These are phyloP conservation scores for Tetraselmis striata DNA, from an alignment of 139 green algal species.

Conservation along the genomic window DNA sequence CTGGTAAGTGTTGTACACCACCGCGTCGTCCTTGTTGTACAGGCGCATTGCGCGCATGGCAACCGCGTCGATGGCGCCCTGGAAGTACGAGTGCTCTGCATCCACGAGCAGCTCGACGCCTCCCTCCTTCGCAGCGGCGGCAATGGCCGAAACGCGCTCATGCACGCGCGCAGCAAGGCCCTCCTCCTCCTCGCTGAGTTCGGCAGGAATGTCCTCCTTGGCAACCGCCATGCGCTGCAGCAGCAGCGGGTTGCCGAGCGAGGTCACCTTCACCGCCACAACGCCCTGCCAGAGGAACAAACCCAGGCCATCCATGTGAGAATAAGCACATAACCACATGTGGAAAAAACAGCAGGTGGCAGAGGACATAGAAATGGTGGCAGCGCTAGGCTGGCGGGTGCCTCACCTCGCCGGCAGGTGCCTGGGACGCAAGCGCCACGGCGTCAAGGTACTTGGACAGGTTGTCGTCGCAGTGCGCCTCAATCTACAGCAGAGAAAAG, in stretches of 20 bases:
- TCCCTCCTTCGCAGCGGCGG: slow-evolving; percentile 1
- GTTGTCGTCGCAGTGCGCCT: background rate
- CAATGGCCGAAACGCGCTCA: slow-evolving; percentile 2
- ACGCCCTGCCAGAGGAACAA: background rate
- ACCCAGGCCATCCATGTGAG: no score
- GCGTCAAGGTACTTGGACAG: background rate
- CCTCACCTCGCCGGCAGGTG: background rate
- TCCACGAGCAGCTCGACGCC: slow-evolving; percentile 77
- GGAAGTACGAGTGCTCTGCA: slow-evolving; percentile 84
- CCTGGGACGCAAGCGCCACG: background rate
- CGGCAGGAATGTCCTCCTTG: slow-evolving; percentile 41
- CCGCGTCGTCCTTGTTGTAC: slow-evolving; percentile 54
- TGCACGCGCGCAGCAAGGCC: background rate
- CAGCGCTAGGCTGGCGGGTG: no score
- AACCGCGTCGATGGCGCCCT: slow-evolving; percentile 81
- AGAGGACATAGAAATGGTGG: no score
- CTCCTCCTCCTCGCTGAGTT: slow-evolving; percentile 49
- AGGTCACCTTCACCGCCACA: slow-evolving; percentile 56
- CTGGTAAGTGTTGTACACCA: slow-evolving; percentile 80
- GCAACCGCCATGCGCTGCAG: slow-evolving; percentile 58
- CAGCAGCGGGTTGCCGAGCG: slow-evolving; percentile 71
- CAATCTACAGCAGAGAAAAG: no score
- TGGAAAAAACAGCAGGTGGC: no score
- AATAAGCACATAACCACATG: no score
- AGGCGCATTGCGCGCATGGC: slow-evolving; percentile 54